Base-by-base conservation (phyloP, 495 filamentous ascomycete genomes). In the Penicillium taxi region DNA sequence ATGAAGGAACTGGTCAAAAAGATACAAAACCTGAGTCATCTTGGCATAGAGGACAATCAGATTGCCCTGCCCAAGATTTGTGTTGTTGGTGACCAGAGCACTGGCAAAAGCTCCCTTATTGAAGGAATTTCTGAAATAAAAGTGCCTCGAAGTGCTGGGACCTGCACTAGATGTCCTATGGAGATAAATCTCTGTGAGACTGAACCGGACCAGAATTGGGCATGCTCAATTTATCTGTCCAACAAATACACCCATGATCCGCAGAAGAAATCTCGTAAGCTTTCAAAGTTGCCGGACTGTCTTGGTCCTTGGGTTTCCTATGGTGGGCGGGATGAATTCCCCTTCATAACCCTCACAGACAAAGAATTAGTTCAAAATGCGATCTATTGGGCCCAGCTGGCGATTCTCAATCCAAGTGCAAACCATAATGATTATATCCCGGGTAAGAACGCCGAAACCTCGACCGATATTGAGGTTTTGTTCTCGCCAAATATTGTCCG, bases 51-150 rank as follows among this genome's bases (percentile, higher is more conserved):
- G 18, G 61, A 70, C 26, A 70, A 69, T 17, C 69, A 78, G 0
- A 75, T 80, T 0, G 69, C 69, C 2, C 59, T 91, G 0, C 85
- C 86, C 0, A 84, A 84, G 43, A 72, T 91, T 11, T 82, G 84
- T 9, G 74, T 88, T 0, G 76, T 89, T 1, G 86, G 86, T 1
- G 85, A 91, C 37, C 86, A 93, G 42, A 80, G 73, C 2, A 77
- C 85, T 0, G 86, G 86, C 0, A 94, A 94, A 45, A 81, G 74
- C 3, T 86, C 81, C 2, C 58, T 93, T 0, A 86, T 94, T 55
- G 84, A 86, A 19, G 82, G 79, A 0, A 78, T 91, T 22, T 78
- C 80, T 1, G 82, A 79, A n/a, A 81, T 93, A 32, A 77, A 76
- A 33, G 72, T 89, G 0, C 86, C 86, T 0, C 66, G 82, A 2